Evolutionary conservation across 768 basidiomycete genomes (phyloP).

Genomic region (Amanita fuliginea): DNA sequence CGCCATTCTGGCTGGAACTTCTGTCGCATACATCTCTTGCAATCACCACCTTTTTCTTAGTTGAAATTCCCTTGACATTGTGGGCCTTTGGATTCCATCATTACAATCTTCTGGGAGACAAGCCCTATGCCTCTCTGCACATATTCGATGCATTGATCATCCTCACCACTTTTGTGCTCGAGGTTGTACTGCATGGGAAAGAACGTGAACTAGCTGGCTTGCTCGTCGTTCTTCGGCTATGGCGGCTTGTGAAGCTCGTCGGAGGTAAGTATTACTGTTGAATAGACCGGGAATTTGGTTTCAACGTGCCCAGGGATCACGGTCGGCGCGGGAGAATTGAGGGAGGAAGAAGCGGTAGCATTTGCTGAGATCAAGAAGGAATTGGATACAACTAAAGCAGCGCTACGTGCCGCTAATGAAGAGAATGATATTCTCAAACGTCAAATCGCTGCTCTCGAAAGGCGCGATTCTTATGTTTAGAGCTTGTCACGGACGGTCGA

Average conservation of each 20-base stretch:
- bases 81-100: conserved; percentile 55
- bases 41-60: conserved; percentile 64
- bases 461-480: conserved; percentile 1
- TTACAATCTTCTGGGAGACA: conserved; percentile 49
- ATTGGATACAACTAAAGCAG: conserved; percentile 31
- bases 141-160: conserved; percentile 66
- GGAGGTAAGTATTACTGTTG: conserved; percentile 21
- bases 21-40: conserved; percentile 49
- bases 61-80: conserved; percentile 64
- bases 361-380: conserved; percentile 38
- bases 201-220: conserved; percentile 63
- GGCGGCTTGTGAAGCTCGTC: conserved; percentile 73
- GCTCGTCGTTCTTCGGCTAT: conserved; percentile 64
- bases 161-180: conserved; percentile 62
- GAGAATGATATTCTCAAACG: conserved; percentile 46
- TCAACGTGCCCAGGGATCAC: conserved; percentile 43
- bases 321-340: conserved; percentile 62
- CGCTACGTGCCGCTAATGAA: conserved; percentile 31
- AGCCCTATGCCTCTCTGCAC: conserved; percentile 53
- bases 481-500: too few species aligned
- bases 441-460: conserved; percentile 16
- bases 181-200: conserved; percentile 54
- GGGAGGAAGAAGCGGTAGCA: conserved; percentile 39
- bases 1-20: conserved; percentile 52
- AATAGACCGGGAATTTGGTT: not conserved